A percentile compares a stretch with the other conserved stretches of the same genome.
phyloP scores from a whole-genome alignment of 2,329 filamentous ascomycete genomes.

The Pestalotiopsis sp. region DNA sequence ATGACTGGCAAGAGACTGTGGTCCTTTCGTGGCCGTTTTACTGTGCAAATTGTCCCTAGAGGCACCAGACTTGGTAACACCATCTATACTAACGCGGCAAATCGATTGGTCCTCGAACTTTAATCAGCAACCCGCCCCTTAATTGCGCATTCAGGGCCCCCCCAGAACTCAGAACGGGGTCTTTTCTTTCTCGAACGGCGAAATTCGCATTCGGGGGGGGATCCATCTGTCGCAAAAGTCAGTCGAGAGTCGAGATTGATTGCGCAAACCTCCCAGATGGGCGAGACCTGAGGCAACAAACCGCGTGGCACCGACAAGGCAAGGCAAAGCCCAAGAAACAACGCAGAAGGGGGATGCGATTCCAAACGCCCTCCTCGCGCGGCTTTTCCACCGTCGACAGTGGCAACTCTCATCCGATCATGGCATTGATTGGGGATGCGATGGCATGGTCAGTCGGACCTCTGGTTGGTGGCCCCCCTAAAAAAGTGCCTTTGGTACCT shows the following conservation, averaged over 20 bases:
- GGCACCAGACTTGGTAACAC: not conserved
- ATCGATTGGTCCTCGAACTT: slow-evolving; percentile 6
- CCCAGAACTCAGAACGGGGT: not conserved
- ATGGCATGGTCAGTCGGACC: not conserved
- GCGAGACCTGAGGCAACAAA: not conserved
- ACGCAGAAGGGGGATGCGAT: too few species aligned
- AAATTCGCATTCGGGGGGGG: not conserved
- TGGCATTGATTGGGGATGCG: not conserved
- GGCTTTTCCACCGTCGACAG: too few species aligned
- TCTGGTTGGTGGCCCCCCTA: not conserved
- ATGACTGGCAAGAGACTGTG: not conserved
- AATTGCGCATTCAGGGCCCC: slow-evolving; percentile 5
- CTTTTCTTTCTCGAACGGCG: not conserved
- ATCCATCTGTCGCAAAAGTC: not conserved
- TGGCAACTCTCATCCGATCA: not conserved
- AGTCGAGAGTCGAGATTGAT: not conserved
- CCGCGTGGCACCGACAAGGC: not conserved
- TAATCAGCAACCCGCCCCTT: slow-evolving; percentile 8
- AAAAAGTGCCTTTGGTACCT: not conserved
- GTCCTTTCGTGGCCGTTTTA: not conserved
- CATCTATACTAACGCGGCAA: not conserved
- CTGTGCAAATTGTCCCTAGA: not conserved
- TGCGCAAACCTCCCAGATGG: not conserved
- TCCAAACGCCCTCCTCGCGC: too few species aligned
- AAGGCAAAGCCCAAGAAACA: too few species aligned